phyloP scores from a whole-genome alignment of 768 basidiomycete species.

The Mycena belliarum region DNA sequence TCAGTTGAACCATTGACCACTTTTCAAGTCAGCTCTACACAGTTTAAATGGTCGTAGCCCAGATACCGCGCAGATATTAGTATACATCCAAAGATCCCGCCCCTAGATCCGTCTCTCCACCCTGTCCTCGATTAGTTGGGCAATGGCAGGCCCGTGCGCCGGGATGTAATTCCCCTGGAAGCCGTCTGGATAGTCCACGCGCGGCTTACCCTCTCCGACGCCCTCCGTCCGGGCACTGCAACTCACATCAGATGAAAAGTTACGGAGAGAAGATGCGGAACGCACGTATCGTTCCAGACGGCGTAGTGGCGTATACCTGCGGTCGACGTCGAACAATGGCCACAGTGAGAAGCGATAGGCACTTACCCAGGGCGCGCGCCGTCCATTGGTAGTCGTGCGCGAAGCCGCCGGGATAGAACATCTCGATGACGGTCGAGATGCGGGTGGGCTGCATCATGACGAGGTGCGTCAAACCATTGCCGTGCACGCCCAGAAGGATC shows the following conservation, averaged over 20 bases:
- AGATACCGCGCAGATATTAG: too few relatives aligned
- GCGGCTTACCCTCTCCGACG: slow-evolving; percentile 35
- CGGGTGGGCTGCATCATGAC: slow-evolving; percentile 79
- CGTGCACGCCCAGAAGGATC: slow-evolving; percentile 75
- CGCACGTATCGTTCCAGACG: slow-evolving; percentile 79
- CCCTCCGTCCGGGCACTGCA: slow-evolving; percentile 41
- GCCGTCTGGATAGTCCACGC: slow-evolving; percentile 72
- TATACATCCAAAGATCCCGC: neutral
- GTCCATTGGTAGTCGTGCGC: slow-evolving; percentile 91
- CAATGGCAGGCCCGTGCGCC: slow-evolving; percentile 64
- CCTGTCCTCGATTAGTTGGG: slow-evolving; percentile 72
- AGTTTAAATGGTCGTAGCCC: too few relatives aligned
- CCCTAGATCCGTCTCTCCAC: slow-evolving; percentile 27
- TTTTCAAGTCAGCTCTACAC: too few relatives aligned
- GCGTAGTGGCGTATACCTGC: slow-evolving; percentile 68
- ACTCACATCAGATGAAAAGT: slow-evolving; percentile 19
- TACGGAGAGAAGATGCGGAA: slow-evolving; percentile 13
- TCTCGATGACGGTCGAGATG: slow-evolving; percentile 78
- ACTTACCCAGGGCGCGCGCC: slow-evolving; percentile 56
- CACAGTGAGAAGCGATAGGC: too few relatives aligned
- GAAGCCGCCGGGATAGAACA: slow-evolving; percentile 80
- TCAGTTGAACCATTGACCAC: too few relatives aligned
- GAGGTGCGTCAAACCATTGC: slow-evolving; percentile 84
- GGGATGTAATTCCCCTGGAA: slow-evolving; percentile 82
- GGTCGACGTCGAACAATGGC: too few relatives aligned